phyloP scores from a whole-genome alignment of 441 rosid species.

The Arabidopsis hybrid region DNA sequence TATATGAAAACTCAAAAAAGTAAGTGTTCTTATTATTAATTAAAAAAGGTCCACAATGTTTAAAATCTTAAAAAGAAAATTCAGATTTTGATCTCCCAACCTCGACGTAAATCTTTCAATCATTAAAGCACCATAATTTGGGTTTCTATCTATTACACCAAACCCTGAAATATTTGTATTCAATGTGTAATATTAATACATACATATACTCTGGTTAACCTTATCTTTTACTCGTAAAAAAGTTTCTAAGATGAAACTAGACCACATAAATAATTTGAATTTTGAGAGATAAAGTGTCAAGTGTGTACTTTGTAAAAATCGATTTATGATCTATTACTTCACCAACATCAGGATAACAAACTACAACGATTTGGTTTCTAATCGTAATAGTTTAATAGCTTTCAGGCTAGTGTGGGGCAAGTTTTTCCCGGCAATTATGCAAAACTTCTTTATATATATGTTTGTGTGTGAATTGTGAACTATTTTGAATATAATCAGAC shows the following conservation, averaged over 20 bases:
- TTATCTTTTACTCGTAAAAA: background rate
- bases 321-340: background rate
- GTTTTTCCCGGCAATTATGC: constrained; percentile 35
- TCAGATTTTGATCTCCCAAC: background rate
- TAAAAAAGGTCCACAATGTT: background rate
- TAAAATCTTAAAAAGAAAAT: background rate
- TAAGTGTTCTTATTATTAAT: background rate
- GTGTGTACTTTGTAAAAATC: constrained; percentile 2
- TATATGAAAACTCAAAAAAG: too few relatives aligned
- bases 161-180: background rate
- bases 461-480: background rate
- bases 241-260: constrained; percentile 17
- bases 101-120: background rate
- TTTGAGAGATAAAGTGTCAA: constrained; percentile 7
- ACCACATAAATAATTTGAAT: background rate
- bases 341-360: constrained; percentile 33
- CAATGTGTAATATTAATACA: background rate
- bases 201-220: background rate
- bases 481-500: constrained; percentile 32
- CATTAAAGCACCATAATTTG: background rate
- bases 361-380: constrained; percentile 33
- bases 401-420: constrained; percentile 34
- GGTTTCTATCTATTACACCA: background rate
- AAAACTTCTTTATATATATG: constrained; percentile 3
- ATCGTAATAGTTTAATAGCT: constrained; percentile 27